Evolutionary conservation across 345 rosid genomes (phyloP), one percentile per base, ranked within the genome.

Genomic region (Brassica carinata): DNA sequence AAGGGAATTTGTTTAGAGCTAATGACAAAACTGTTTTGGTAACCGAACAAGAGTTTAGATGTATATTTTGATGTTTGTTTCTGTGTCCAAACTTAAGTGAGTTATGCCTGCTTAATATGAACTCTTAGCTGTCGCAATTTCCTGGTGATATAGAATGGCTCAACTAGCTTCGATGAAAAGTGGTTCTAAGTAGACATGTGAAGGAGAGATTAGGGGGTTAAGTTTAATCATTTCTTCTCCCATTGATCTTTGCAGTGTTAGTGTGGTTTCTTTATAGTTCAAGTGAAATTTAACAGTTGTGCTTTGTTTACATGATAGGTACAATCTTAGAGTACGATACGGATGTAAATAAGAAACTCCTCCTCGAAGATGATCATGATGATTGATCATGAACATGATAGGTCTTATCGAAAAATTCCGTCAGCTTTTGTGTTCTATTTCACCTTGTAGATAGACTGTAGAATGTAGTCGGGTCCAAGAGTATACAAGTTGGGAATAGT

Each of bases 341-440:
- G 10, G 61, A 55, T 55, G 61, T 55, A 55, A 55, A 55, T 55
- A 55, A 55, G 61, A 55, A 55, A 55, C 61, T 15, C 61, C 17
- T 15, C 18, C 57, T 55, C 10, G 61, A 55, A 51, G 58, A 51
- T 51, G 23, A 53, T 58, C 36, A 38, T 65, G 43, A 55, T 64
- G 66, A 71, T 64, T 63, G 67, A 73, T 57, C 27, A 73, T 27
- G 34, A 67, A 64, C 53, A 74, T 62, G 79, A 74, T n/a, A 55
- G 63, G 67, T 81, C 76, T 19, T 64, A 1, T 74, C 67, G 2
- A 67, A 7, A 66, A 38, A 73, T n/a, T 58, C n/a, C 29, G 63
- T 79, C 75, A 79, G 65, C 74, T 79, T 74, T 74, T 67, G 33
- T 67, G 53, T 67, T 40, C 23, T 72, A 58, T 29, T 65, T 13